A percentile compares a stretch with the other conserved stretches of the same genome.
These are phyloP conservation scores for Cornus controversa DNA, from an alignment of 148 eudicot genomes.

Conservation along the genomic window DNA sequence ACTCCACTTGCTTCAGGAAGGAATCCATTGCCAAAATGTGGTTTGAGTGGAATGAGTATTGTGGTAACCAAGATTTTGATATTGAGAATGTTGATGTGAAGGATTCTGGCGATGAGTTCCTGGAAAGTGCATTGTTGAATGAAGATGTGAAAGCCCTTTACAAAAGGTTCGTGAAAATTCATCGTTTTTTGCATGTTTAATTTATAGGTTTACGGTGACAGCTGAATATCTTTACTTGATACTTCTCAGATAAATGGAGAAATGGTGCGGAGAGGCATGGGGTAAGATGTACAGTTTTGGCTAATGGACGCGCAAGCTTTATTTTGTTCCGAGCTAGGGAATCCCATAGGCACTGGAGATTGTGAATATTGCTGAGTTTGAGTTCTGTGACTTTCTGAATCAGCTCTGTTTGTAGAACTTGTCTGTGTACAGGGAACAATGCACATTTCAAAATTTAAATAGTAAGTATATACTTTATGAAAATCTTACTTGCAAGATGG, in stretches of 20 bases:
- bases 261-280: conserved; percentile 4
- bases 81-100: conserved; percentile 52
- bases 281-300: not conserved
- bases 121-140: conserved; percentile 50
- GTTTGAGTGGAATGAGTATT: conserved; percentile 81
- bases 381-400: not conserved
- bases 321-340: not conserved
- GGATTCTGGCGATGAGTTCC: conserved; percentile 63
- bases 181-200: not conserved
- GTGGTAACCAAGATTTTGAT: conserved; percentile 48
- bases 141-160: conserved; percentile 61
- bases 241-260: conserved; percentile 13
- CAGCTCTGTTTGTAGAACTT: not conserved
- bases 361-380: not conserved
- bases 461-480: not conserved
- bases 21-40: conserved; percentile 86
- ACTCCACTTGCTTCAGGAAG: conserved; percentile 68
- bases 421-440: not conserved
- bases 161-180: conserved; percentile 49
- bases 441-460: not conserved
- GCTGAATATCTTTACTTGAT: not conserved
- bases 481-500: not conserved
- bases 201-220: not conserved
- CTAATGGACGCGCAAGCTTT: too few relatives aligned
- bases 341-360: not conserved